Conservation (phyloP, 352 stramenopile genomes). For the Phytophthora ohioensis region DNA sequence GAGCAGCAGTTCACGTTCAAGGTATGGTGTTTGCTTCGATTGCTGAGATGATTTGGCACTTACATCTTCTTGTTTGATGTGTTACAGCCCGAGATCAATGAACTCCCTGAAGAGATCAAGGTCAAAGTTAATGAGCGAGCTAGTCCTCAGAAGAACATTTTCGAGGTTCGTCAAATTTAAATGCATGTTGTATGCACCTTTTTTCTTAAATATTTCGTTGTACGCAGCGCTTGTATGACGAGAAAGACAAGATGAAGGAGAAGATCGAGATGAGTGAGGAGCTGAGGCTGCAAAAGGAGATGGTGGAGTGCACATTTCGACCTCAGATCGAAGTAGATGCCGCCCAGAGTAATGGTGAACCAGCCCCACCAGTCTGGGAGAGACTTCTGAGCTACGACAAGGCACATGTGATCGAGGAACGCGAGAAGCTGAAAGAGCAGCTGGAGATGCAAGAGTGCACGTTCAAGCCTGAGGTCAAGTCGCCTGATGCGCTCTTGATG, state of each 20-base stretch:
- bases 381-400: conserved; percentile 82
- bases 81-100: conserved; percentile 63
- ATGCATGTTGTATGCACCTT: conserved; percentile 20
- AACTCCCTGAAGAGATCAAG: conserved; percentile 64
- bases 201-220: conserved; percentile 10
- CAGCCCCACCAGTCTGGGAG: conserved; percentile 73
- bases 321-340: conserved; percentile 65
- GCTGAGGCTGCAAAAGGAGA: conserved; percentile 74
- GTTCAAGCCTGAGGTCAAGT: conserved; percentile 85
- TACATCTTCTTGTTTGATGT: conserved; percentile 20
- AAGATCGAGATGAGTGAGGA: conserved; percentile 80
- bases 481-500: conserved; percentile 50
- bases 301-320: conserved; percentile 84
- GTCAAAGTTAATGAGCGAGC: conserved; percentile 64
- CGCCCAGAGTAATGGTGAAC: conserved; percentile 41
- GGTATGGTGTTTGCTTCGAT: conserved; percentile 39
- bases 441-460: conserved; percentile 82
- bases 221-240: conserved; percentile 78
- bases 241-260: conserved; percentile 82
- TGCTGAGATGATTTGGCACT: conserved; percentile 9
- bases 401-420: conserved; percentile 80
- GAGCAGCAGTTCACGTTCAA: conserved; percentile 83
- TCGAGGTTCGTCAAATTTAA: conserved; percentile 66
- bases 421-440: conserved; percentile 75
- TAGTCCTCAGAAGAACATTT: conserved; percentile 78